These are phyloP conservation scores for Pestalotiopsis sp. DNA, from an alignment of 2,329 filamentous ascomycete species.

Conservation along the genomic window DNA sequence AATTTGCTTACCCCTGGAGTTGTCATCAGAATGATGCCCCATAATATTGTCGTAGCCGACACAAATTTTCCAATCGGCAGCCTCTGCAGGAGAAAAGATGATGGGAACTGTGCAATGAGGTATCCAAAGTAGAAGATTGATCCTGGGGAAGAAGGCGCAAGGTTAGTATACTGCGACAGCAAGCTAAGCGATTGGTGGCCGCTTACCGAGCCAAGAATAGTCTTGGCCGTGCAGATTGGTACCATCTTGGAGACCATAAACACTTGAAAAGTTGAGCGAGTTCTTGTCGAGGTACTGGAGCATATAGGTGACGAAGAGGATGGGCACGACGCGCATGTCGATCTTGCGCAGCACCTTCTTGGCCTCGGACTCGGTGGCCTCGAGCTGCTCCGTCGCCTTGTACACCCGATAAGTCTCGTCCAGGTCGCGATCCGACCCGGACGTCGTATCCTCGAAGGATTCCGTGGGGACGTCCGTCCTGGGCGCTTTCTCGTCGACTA, in stretches of 20 bases:
- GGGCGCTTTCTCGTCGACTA: slow-evolving; percentile 13
- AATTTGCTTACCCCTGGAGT: slow-evolving; percentile 39
- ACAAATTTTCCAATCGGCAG: slow-evolving; percentile 53
- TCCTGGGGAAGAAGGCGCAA: slow-evolving; percentile 25
- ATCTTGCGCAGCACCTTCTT: slow-evolving; percentile 35
- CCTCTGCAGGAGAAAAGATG: slow-evolving; percentile 47
- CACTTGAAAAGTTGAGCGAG: slow-evolving; percentile 52
- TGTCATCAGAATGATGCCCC: slow-evolving; percentile 51
- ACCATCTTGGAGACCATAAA: slow-evolving; percentile 49
- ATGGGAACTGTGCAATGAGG: slow-evolving; percentile 47
- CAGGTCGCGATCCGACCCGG: slow-evolving; percentile 26
- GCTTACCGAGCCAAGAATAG: slow-evolving; percentile 52
- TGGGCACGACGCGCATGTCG: slow-evolving; percentile 32
- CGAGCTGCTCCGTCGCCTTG: slow-evolving; percentile 25
- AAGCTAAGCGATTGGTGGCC: not conserved
- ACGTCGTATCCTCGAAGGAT: slow-evolving; percentile 19
- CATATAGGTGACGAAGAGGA: slow-evolving; percentile 35
- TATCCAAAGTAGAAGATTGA: slow-evolving; percentile 57
- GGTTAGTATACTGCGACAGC: not conserved
- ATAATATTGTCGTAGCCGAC: slow-evolving; percentile 44
- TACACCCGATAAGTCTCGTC: slow-evolving; percentile 37
- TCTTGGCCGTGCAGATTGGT: slow-evolving; percentile 51
- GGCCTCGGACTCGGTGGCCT: slow-evolving; percentile 28
- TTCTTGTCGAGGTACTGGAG: slow-evolving; percentile 42
- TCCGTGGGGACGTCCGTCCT: slow-evolving; percentile 15